Evolutionary conservation across 257 asterid genomes (phyloP).

Genomic region (Penstemon newberryi): DNA sequence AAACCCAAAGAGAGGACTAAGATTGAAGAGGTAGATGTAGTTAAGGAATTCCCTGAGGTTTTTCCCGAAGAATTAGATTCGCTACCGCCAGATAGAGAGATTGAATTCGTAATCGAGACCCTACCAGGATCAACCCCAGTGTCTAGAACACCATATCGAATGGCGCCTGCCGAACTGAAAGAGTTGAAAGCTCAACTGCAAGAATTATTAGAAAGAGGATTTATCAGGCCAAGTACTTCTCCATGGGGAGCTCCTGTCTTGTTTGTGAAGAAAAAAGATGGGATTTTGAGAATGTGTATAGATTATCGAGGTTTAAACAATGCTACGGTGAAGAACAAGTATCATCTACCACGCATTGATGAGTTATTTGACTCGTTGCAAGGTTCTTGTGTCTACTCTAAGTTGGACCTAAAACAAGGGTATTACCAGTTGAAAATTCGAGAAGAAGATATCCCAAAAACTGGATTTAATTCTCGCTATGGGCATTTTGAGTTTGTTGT

Average conservation of each 20-base stretch:
- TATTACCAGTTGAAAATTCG: too few relatives aligned
- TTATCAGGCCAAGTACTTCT: not conserved
- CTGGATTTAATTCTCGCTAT: too few relatives aligned
- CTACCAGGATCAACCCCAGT: not conserved
- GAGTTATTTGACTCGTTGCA: too few relatives aligned
- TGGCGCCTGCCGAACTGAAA: not conserved
- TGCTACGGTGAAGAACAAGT: not conserved
- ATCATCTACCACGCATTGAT: not conserved
- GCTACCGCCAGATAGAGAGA: not conserved
- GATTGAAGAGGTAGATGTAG: not conserved
- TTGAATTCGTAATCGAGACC: not conserved
- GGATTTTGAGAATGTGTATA: not conserved
- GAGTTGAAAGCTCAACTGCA: not conserved
- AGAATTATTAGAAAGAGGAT: not conserved
- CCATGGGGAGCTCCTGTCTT: conserved; percentile 2
- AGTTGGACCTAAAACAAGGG: too few relatives aligned
- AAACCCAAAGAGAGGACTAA: not conserved
- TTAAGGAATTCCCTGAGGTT: not conserved
- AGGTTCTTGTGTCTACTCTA: too few relatives aligned
- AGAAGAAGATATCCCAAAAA: too few relatives aligned
- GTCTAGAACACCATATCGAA: not conserved
- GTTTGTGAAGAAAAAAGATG: conserved; percentile 2
- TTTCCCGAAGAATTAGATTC: not conserved
- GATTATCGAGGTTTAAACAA: not conserved
- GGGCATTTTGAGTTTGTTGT: too few relatives aligned